Evolutionary conservation across 202 grass and related monocot genomes (phyloP), one percentile per base, ranked within the genome.

Genomic region (Thinopyrum obtusiflorum): DNA sequence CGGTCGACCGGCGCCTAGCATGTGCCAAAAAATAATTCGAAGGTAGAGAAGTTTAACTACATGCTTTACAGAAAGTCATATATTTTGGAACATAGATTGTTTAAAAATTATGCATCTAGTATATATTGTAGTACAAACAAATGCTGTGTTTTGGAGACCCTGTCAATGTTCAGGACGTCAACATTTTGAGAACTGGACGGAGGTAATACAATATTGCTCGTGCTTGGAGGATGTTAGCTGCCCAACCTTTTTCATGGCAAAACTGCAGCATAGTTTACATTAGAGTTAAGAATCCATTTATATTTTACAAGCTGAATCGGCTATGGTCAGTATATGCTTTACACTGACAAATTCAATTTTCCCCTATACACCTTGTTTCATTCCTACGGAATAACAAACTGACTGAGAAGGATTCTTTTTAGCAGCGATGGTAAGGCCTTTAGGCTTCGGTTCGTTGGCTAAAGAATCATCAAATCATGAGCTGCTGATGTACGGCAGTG

Each of bases 281-380:
- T 18, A 89, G 39, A 84, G 47, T 65, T 46, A 68, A 78, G 10
- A 78, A 72, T 66, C 13, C 69, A 77, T 78, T 47, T 40, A 61
- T 68, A 71, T 73, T 70, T 85, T 91, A 83, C 89, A 91, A 25
- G 59, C 79, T 82, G 65, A 91, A 77, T 85, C 51, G 67, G 72
- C 78, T 86, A 85, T 60, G 65, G 68, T 78, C 35, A 85, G 79
- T 68, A 73, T 78, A 82, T 91, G 76, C 25, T 91, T 88, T 82
- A 85, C 89, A 85, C 68, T 64, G 81, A 21, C 81, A 73, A 88
- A 67, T 51, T 84, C 26, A 51, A 35, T 27, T 77, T 76, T 66
- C 79, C 57, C 14, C 64, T 85, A 66, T 82, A 85, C 85, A 91
- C 10, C 85, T 80, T 74, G 71, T 20, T 18, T 84, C 62, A 63